Evolutionary conservation across 257 asterid species (phyloP), one percentile per base, ranked within the genome.

Genomic region (Scutellaria galericulata): DNA sequence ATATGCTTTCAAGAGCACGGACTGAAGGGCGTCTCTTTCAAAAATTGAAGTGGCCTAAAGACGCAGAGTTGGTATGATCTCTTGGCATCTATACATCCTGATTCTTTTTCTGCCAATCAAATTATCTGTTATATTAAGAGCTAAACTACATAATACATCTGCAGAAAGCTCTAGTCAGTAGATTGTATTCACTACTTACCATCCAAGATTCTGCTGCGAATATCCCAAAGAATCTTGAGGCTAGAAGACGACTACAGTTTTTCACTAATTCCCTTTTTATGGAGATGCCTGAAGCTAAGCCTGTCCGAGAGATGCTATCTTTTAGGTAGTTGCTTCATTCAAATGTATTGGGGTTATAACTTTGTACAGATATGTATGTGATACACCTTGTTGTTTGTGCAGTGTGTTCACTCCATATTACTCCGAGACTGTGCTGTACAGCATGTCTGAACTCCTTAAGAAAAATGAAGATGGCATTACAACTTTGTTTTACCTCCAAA

Each of bases 381-480:
- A 66, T 56, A 14, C 56, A 12, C 63, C 53, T 60, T 12, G 12
- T 56, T 76, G 37, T 35, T 51, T 74, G 13, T 82, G 91, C 93
- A 94, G 98, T 75, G 99, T 94, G 61, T 94, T 94, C 93, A 91
- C 99, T 47, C 98, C 98, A 45, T 94, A 91, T 80, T 89, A 89
- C 81, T 91, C 99, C 1, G 99, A 91, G 96, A 88, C 79, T 71
- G 99, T 94, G 84, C 96, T 94, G 64, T 94, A 94, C 88, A 91
- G 98, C 85, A 91, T 94, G 99, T 7, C 97, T 64, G 99, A 94
- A 61, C 97, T 94, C 75, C 93, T 80, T 35, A 80, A 91, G 87
- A 88, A 85, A 85, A 94, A 94, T 86, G 99, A 94, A 84, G 99
- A 94, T 80, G 99, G 98, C 70, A 94, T 94, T 84, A 81, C 98